These are phyloP conservation scores for Leccinum angustisporum DNA, from an alignment of 1,284 basidiomycete species.

Conservation along the genomic window DNA sequence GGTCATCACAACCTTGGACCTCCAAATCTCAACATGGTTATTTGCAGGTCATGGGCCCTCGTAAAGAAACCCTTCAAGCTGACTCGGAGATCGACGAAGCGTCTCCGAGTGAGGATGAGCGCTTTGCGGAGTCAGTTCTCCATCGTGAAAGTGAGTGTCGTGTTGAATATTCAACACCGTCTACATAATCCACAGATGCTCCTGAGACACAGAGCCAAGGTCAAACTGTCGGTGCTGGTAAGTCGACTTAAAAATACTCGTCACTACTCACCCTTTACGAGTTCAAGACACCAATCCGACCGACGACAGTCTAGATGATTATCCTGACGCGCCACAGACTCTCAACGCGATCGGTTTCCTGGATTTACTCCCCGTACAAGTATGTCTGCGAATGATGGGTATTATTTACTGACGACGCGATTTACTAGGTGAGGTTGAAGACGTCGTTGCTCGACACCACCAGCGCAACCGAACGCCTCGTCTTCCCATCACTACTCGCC, in stretches of 20 bases:
- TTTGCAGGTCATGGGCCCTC: neutral
- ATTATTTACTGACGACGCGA: neutral
- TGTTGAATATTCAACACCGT: neutral
- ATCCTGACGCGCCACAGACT: neutral
- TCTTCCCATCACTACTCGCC: neutral
- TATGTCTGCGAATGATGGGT: neutral
- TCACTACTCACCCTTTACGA: neutral
- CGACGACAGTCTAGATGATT: neutral
- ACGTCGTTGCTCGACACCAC: neutral
- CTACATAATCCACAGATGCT: neutral
- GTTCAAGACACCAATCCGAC: neutral
- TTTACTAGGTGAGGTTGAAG: neutral
- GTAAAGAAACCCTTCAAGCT: neutral
- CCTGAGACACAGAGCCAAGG: neutral
- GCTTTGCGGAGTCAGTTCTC: neutral
- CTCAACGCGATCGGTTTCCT: neutral
- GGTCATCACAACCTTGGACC: neutral
- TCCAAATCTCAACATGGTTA: neutral
- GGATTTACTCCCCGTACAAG: neutral
- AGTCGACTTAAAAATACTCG: neutral
- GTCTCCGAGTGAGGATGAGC: neutral
- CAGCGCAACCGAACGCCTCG: neutral
- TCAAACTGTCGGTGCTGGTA: neutral
- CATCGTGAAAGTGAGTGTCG: neutral
- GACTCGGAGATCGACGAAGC: neutral